A percentile compares a stretch with the other conserved stretches of the same genome.
phyloP scores from a whole-genome alignment of 2,329 filamentous ascomycete genomes.

The Zelopaecilomyces penicillatus region DNA sequence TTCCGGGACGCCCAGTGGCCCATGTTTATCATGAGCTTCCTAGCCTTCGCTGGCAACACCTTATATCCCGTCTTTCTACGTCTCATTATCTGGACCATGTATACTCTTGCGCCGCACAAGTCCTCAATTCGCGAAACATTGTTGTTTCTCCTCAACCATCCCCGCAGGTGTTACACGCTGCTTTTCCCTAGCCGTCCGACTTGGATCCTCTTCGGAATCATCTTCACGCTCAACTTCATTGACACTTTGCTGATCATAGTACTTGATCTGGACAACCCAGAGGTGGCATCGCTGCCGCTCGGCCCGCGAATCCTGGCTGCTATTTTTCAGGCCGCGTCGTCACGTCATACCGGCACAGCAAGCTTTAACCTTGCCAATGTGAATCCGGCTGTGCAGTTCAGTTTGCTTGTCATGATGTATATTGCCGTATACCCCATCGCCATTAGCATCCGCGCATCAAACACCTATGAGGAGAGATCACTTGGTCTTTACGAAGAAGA shows the following conservation, averaged over 20 bases:
- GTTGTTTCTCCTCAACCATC: slow-evolving; percentile 53
- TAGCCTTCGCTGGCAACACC: slow-evolving; percentile 46
- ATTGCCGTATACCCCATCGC: slow-evolving; percentile 54
- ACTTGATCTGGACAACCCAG: slow-evolving; percentile 42
- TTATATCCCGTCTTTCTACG: slow-evolving; percentile 51
- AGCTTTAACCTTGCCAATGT: slow-evolving; percentile 41
- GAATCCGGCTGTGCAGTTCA: slow-evolving; percentile 47
- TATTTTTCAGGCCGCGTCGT: slow-evolving; percentile 49
- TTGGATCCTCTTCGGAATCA: slow-evolving; percentile 45
- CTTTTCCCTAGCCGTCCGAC: slow-evolving; percentile 53
- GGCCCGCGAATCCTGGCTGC: slow-evolving; percentile 44
- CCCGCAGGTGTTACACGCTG: slow-evolving; percentile 53
- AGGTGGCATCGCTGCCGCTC: slow-evolving; percentile 35
- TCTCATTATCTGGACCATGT: slow-evolving; percentile 48
- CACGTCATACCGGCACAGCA: slow-evolving; percentile 38
- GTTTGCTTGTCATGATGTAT: slow-evolving; percentile 59
- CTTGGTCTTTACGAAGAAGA: slow-evolving; percentile 48
- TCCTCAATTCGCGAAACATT: slow-evolving; percentile 35
- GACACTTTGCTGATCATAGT: slow-evolving; percentile 47
- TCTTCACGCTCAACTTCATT: slow-evolving; percentile 43
- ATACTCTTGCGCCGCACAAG: slow-evolving; percentile 33
- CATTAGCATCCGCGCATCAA: slow-evolving; percentile 51
- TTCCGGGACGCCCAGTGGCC: slow-evolving; percentile 36
- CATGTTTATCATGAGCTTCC: slow-evolving; percentile 38
- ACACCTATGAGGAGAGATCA: slow-evolving; percentile 53